phyloP scores from a whole-genome alignment of 1,284 basidiomycete genomes.

The Austropuccinia psidii region DNA sequence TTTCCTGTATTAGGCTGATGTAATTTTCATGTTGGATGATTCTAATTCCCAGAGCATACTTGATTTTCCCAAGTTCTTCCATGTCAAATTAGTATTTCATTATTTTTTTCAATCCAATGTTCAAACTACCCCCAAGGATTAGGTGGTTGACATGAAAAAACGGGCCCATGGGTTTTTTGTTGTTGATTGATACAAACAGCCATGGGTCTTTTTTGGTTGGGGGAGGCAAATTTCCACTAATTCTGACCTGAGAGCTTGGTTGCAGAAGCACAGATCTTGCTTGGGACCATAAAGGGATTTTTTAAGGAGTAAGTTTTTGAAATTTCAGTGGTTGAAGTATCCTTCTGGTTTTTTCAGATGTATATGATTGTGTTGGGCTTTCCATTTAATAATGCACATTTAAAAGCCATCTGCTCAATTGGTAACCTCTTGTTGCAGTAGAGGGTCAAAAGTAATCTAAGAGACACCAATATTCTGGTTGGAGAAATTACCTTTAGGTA shows the following conservation, averaged over 20 bases:
- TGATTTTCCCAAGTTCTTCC: not conserved
- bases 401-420: no score
- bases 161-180: not conserved
- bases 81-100: not conserved
- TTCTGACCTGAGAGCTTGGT: not conserved
- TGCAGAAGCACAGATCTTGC: not conserved
- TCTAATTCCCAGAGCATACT: not conserved
- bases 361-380: no score
- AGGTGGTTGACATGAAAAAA: not conserved
- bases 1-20: not conserved
- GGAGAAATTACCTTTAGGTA: no score
- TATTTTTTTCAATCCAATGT: not conserved
- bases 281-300: constrained; percentile 12
- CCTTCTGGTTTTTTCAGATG: no score
- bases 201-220: no score
- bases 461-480: no score
- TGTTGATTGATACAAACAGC: no score
- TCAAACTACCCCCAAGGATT: not conserved
- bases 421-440: no score
- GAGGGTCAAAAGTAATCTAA: no score
- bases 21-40: not conserved
- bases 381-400: no score
- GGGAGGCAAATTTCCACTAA: not conserved
- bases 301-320: not conserved
- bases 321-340: no score